Base-by-base conservation (phyloP, 1,284 basidiomycete genomes). In the Sparassis latifolia region DNA sequence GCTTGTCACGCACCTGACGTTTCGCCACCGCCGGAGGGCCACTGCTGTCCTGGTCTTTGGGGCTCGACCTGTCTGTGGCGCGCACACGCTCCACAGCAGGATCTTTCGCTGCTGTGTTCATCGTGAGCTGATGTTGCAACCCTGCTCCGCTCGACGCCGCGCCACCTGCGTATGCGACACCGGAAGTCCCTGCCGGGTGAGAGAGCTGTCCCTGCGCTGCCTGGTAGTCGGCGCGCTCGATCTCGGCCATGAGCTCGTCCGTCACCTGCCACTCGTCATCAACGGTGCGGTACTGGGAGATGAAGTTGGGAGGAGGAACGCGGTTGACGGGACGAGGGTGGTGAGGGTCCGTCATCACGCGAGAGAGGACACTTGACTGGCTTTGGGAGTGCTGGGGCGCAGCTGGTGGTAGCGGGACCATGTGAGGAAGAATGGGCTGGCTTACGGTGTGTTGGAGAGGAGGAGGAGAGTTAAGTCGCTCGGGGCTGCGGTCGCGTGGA, bases 221-320 rank as follows among this genome's bases (percentile, higher is more conserved):
- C 56, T 62, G 76, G 70, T 54, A 71, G 53, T 75, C 70, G 9
- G 79, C 80, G 35, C 78, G 74, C 61, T 86, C 84, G 55, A 86
- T 82, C 55, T 86, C 82, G 30, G 79, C 81, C 64, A 85, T 70
- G 31, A 86, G 70, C 56, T 86, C 80, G 37, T 80, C 78, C 0
- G 84, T 84, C 73, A 86, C 77, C 50, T 82, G 74, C 75, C 79
- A 85, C 43, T 73, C 73, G 46, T 82, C 80, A 28, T 78, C 79
- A 56, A 75, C 59, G 28, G 70, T 66, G 48, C 78, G 71, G 62
- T 75, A 73, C 58, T 77, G 69, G 39, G 69, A 65, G 12, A 84
- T 71, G 62, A 83, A 82, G 37, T 74, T 74, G 2, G 78, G 75
- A 0, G 75, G 71, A 2, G 70, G 67, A 6, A 70, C 70, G 45